phyloP scores from a whole-genome alignment of 2,329 filamentous ascomycete species.

The Ophiostoma triangulosporum region DNA sequence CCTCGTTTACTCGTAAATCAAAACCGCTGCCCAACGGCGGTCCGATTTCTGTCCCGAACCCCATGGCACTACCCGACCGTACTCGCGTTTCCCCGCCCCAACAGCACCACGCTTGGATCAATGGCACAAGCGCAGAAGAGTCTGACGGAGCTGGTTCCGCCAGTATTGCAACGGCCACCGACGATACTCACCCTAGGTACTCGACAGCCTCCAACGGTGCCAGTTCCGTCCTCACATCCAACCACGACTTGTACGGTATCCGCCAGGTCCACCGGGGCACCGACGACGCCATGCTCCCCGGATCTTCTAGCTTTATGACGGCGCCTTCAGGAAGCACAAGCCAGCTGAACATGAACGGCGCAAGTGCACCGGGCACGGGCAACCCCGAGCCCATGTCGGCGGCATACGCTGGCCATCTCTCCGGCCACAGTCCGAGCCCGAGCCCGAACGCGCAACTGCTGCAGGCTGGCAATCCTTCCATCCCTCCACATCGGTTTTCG shows the following conservation, averaged over 20 bases:
- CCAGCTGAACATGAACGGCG: not conserved
- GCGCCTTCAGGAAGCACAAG: not conserved
- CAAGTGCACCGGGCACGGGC: not conserved
- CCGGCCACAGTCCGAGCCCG: not conserved
- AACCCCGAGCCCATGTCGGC: constrained; percentile 1
- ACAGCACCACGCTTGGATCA: not conserved
- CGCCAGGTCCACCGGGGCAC: constrained; percentile 18
- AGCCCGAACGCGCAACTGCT: not conserved
- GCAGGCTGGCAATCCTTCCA: not conserved
- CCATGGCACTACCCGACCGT: constrained; percentile 7
- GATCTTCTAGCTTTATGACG: not conserved
- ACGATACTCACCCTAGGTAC: constrained; percentile 18
- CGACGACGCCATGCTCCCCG: not conserved
- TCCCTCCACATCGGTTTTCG: constrained; percentile 44
- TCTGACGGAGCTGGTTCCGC: constrained; percentile 4
- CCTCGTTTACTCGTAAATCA: constrained; percentile 1
- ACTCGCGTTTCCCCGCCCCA: not conserved
- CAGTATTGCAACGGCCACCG: not conserved
- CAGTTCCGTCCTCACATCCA: constrained; percentile 21
- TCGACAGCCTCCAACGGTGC: constrained; percentile 22
- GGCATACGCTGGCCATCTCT: not conserved
- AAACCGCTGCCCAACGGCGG: constrained; percentile 4
- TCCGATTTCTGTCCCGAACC: constrained; percentile 11
- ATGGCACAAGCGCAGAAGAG: constrained; percentile 2
- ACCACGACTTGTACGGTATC: constrained; percentile 19